Conservation (phyloP, 257 asterid genomes). For the Fraxinus quadrangulata region DNA sequence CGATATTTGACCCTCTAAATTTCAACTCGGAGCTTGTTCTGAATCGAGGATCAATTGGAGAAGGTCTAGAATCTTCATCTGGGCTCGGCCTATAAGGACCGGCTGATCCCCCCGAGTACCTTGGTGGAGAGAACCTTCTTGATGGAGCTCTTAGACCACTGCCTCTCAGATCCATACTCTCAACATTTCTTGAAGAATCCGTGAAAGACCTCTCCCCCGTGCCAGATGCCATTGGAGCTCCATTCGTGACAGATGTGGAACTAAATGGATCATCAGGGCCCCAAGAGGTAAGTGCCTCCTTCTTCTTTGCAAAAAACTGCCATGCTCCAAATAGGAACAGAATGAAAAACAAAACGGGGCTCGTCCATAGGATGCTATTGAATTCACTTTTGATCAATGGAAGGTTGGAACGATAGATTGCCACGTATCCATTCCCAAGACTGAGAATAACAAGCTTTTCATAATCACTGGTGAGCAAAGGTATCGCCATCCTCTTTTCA, state of each 20-base stretch:
- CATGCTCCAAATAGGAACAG: constrained; percentile 83
- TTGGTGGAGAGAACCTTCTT: constrained; percentile 74
- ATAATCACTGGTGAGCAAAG: constrained; percentile 66
- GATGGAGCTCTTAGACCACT: constrained; percentile 60
- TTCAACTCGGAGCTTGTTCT: constrained; percentile 61
- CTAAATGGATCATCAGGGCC: constrained; percentile 82
- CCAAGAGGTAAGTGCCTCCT: constrained; percentile 90
- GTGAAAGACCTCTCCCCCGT: constrained; percentile 52
- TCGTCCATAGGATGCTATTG: constrained; percentile 79
- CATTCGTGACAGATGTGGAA: constrained; percentile 47
- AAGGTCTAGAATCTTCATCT: constrained; percentile 55
- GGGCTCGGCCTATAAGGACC: constrained; percentile 50
- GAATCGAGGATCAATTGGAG: constrained; percentile 61
- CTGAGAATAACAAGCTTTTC: constrained; percentile 75
- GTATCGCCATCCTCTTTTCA: constrained; percentile 32
- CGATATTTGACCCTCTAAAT: constrained; percentile 65
- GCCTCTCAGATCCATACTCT: constrained; percentile 63
- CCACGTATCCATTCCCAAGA: constrained; percentile 73
- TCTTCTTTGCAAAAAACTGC: constrained; percentile 90
- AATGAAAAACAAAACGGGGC: constrained; percentile 80
- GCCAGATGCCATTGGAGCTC: constrained; percentile 51
- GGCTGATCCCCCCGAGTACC: constrained; percentile 53
- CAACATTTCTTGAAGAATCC: constrained; percentile 71
- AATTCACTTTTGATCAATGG: constrained; percentile 77
- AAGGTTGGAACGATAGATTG: constrained; percentile 78